A percentile compares a stretch with the other conserved stretches of the same genome.
phyloP scores from a whole-genome alignment of 257 asterid genomes.

The Salvia hispanica region DNA sequence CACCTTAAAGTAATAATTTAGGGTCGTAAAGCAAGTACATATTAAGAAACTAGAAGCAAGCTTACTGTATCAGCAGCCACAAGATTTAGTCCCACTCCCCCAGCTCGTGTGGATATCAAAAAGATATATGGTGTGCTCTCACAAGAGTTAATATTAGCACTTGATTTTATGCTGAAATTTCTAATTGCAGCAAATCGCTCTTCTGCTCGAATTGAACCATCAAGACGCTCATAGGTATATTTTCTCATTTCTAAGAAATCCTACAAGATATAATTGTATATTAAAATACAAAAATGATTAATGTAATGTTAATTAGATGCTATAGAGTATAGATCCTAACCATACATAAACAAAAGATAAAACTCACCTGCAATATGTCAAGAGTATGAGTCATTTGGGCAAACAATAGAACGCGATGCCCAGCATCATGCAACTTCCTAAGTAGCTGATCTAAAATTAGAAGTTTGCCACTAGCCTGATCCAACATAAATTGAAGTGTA shows the following conservation, averaged over 20 bases:
- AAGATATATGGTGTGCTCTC: constrained; percentile 64
- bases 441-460: constrained; percentile 79
- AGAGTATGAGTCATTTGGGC: constrained; percentile 98
- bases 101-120: constrained; percentile 96
- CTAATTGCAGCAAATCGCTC: constrained; percentile 96
- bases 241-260: constrained; percentile 84
- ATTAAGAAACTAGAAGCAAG: constrained; percentile 4
- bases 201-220: constrained; percentile 94
- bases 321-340: constrained; percentile 24
- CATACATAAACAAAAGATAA: constrained; percentile 16
- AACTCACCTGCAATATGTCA: constrained; percentile 79
- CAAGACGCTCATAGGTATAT: constrained; percentile 93
- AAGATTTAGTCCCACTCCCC: constrained; percentile 96
- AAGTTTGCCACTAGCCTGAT: constrained; percentile 92
- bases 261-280: constrained; percentile 42
- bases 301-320: constrained; percentile 16
- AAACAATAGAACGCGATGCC: constrained; percentile 83
- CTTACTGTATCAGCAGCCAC: constrained; percentile 98
- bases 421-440: constrained; percentile 60
- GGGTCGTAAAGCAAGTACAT: background rate
- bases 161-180: constrained; percentile 70
- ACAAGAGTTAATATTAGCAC: constrained; percentile 37
- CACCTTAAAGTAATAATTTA: constrained; percentile 7
- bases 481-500: constrained; percentile 17
- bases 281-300: constrained; percentile 25